These are phyloP conservation scores for Emericellopsis terricola DNA, from an alignment of 495 filamentous ascomycete genomes.

Conservation along the genomic window DNA sequence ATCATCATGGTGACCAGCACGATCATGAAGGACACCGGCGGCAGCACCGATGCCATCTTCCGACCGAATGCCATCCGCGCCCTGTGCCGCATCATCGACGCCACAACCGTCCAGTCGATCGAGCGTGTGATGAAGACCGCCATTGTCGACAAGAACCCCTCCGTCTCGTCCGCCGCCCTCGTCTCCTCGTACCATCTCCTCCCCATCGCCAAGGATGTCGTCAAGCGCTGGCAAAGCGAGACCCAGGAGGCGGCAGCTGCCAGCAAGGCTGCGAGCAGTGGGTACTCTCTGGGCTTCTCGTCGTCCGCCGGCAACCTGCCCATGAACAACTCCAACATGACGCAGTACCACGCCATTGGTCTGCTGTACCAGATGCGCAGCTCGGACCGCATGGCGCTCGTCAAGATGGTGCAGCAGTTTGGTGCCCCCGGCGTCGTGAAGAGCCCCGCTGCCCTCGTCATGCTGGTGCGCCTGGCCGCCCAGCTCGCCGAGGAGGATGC, in stretches of 20 bases:
- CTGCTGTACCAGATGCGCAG: conserved; percentile 95
- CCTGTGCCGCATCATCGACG: conserved; percentile 93
- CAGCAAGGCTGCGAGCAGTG: conserved; percentile 66
- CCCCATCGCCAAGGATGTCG: conserved; percentile 85
- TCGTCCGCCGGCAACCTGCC: conserved; percentile 51
- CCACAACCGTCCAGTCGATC: conserved; percentile 92
- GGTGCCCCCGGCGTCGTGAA: conserved; percentile 80
- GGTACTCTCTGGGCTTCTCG: conserved; percentile 79
- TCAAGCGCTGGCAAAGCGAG: conserved; percentile 96
- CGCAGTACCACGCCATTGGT: conserved; percentile 96
- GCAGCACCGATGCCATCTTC: conserved; percentile 88
- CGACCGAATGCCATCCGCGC: conserved; percentile 93
- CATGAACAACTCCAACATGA: conserved; percentile 76
- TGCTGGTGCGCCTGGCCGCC: conserved; percentile 84
- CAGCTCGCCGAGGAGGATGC: conserved; percentile 90
- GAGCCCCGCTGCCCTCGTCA: conserved; percentile 78
- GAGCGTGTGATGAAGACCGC: conserved; percentile 98
- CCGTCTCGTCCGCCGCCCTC: conserved; percentile 89
- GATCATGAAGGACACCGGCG: conserved; percentile 98
- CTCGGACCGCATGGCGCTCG: conserved; percentile 91
- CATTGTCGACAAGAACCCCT: conserved; percentile 97
- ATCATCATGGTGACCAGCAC: conserved; percentile 99
- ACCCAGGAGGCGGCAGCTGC: conserved; percentile 85
- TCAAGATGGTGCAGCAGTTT: conserved; percentile 99
- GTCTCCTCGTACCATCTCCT: conserved; percentile 98